Evolutionary conservation across 306 rosid species (phyloP), one percentile per base, ranked within the genome.

Genomic region (Dryas drummondii): DNA sequence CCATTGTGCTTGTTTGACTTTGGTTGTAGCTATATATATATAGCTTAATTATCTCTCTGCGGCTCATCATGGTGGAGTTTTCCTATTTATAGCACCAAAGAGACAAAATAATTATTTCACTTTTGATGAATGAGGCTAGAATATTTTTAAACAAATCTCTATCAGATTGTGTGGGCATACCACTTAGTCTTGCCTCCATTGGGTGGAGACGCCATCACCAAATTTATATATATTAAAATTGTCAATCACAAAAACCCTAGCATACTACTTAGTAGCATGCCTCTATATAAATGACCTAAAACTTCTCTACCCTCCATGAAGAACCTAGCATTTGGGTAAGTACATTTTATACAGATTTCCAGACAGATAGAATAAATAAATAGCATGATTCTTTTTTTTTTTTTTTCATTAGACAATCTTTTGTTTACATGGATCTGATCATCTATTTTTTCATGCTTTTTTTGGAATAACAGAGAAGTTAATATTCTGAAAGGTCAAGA

Each of bases 181-280:
- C 93, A 88, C 88, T 86, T 74, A 79, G 37, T 56, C 41, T 82
- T 81, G 81, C 78, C 80, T 47, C 51, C 76, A 56, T 76, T 74
- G 72, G 82, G 87, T 85, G 87, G 82, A 80, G 75, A 73, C 78
- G 66, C 81, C 85, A 78, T 72, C 80, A 76, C 76, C 77, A 76
- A 61, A 65, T 79, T 79, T 66, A 66, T 46, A 63, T 53, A 48
- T 54, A 41, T 16, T 16, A 22, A 49, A 41, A 17, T 1, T 74
- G 49, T 74, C 42, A 13, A 7, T 9, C 3, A 70, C 4, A 46
- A 65, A 27, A 27, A 68, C 80, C 73, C 66, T 64, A 67, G 54
- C 50, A 14, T 52, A 32, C 51, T 44, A 48, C 52, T 2, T 32
- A 17, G 19, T 9, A 27, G 41, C 69, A 5, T 44, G 27, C 76